phyloP scores from a whole-genome alignment of 208 protist species.

The Wallacemonas rigidus region DNA sequence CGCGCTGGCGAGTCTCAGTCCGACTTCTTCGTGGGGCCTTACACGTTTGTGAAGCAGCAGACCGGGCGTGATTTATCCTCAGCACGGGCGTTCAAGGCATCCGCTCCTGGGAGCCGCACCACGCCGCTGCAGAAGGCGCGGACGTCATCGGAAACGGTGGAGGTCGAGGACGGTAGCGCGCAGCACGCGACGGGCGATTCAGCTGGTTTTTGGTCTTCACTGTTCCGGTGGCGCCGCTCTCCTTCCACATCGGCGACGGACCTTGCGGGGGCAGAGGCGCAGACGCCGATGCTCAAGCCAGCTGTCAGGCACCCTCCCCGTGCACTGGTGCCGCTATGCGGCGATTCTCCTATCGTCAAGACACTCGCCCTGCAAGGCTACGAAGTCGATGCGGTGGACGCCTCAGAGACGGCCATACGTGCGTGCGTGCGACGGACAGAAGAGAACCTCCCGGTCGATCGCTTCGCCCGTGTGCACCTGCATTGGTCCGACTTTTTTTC shows the following conservation, averaged over 20 bases:
- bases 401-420: conserved; percentile 75
- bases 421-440: conserved; percentile 69
- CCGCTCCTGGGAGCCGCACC: conserved; percentile 20
- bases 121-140: background rate
- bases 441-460: conserved; percentile 36
- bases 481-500: conserved; percentile 83
- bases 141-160: background rate
- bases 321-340: conserved; percentile 88
- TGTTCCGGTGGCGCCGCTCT: conserved; percentile 6
- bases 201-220: conserved; percentile 4
- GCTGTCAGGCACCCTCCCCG: conserved; percentile 19
- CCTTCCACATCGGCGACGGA: background rate
- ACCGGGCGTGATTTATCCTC: conserved; percentile 76
- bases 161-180: background rate
- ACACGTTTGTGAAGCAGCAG: conserved; percentile 61
- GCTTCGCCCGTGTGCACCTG: conserved; percentile 57
- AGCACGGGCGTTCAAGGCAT: conserved; percentile 49
- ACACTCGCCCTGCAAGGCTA: conserved; percentile 71
- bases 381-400: conserved; percentile 84
- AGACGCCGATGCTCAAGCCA: conserved; percentile 7
- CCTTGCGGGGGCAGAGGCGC: background rate
- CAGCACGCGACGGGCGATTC: background rate
- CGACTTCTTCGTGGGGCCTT: conserved; percentile 68
- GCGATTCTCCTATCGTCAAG: conserved; percentile 83
- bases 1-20: conserved; percentile 59